These are phyloP conservation scores for Kodamaea suecica DNA, from an alignment of 1,139 yeast species.

Conservation along the genomic window DNA sequence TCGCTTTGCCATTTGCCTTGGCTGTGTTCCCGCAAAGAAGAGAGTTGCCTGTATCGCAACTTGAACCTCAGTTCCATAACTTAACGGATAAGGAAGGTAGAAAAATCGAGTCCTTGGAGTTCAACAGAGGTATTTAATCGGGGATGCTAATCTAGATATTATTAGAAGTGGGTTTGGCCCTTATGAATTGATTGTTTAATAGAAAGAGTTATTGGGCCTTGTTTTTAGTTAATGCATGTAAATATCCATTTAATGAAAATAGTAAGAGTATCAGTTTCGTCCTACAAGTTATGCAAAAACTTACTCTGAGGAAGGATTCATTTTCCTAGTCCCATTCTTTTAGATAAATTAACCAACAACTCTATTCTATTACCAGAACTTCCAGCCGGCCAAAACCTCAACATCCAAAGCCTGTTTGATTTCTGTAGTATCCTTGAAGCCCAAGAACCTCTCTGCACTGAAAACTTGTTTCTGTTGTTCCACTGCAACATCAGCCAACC, in stretches of 20 bases:
- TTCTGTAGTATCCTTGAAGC: constrained; percentile 38
- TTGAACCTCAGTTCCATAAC: constrained; percentile 63
- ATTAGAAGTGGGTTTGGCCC: too few species aligned
- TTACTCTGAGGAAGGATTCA: too few species aligned
- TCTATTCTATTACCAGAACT: constrained; percentile 47
- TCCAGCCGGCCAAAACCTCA: constrained; percentile 47
- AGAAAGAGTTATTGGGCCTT: constrained; percentile 67
- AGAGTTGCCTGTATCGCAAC: constrained; percentile 49
- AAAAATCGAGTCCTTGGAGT: constrained; percentile 61
- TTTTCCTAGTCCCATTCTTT: too few species aligned
- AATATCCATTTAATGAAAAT: too few species aligned
- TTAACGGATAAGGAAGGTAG: constrained; percentile 64
- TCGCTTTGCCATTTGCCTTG: constrained; percentile 88
- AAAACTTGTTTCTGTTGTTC: constrained; percentile 19
- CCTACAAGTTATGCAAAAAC: too few species aligned
- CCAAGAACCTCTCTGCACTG: constrained; percentile 36
- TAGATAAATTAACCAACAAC: not conserved
- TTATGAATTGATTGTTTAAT: too few species aligned
- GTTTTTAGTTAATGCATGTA: not conserved
- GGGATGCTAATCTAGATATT: too few species aligned
- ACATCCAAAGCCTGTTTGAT: constrained; percentile 49
- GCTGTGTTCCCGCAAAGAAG: constrained; percentile 93
- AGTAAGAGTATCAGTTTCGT: too few species aligned
- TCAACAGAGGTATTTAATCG: constrained; percentile 87
- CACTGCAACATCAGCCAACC: constrained; percentile 19